Conservation (phyloP, 768 basidiomycete species). For the Lyophyllum shimeji region DNA sequence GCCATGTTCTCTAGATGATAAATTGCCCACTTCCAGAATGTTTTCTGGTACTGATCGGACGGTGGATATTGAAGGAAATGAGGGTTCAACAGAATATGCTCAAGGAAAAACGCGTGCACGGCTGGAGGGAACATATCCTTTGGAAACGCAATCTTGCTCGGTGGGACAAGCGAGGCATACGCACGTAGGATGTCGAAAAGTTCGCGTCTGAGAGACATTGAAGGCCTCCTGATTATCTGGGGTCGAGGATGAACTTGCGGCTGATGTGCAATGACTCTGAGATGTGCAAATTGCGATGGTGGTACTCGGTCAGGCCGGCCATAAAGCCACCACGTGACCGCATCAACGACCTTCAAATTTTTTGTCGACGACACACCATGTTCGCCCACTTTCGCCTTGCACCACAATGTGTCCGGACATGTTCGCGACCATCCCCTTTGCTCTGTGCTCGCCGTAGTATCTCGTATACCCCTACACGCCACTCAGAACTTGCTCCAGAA, state of each 20-base stretch:
- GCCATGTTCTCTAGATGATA: conserved; percentile 47
- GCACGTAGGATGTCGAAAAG: conserved; percentile 46
- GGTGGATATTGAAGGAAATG: conserved; percentile 64
- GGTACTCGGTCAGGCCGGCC: conserved; percentile 12
- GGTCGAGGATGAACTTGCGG: neutral
- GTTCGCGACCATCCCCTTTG: conserved; percentile 23
- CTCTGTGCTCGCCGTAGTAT: conserved; percentile 25
- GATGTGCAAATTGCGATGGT: too few relatives aligned
- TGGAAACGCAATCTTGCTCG: conserved; percentile 43
- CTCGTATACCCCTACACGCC: conserved; percentile 20
- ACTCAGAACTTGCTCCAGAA: conserved; percentile 24
- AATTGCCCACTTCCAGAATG: conserved; percentile 78
- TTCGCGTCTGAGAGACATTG: conserved; percentile 13
- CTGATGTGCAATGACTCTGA: too few relatives aligned
- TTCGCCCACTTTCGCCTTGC: conserved; percentile 32
- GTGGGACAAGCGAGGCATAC: conserved; percentile 53
- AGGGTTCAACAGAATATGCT: conserved; percentile 45
- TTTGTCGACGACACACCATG: conserved; percentile 26
- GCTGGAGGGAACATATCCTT: conserved; percentile 29
- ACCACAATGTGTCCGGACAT: conserved; percentile 27
- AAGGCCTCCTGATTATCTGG: too few relatives aligned
- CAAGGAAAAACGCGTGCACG: conserved; percentile 58
- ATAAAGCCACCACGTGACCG: conserved; percentile 30
- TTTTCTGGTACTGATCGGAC: conserved; percentile 56
- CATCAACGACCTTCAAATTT: conserved; percentile 30